Conservation (phyloP, 2,329 filamentous ascomycete species). For the Penicillium polonicum region DNA sequence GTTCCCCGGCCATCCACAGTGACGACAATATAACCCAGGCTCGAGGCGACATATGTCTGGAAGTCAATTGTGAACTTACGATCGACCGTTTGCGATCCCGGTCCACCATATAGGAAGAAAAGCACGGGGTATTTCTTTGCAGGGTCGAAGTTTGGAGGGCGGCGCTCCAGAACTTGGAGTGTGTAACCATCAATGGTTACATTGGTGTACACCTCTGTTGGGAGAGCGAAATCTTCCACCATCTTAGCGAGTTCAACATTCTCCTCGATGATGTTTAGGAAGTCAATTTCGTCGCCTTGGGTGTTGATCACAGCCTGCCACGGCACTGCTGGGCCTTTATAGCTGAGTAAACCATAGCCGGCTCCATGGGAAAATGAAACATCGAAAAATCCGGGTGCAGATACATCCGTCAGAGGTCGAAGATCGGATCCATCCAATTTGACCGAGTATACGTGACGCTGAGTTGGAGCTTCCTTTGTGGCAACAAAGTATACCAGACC, state of each 20-base stretch:
- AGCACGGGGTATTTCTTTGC: constrained; percentile 88
- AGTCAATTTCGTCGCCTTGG: constrained; percentile 63
- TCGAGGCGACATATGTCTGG: constrained; percentile 81
- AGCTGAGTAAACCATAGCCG: constrained; percentile 79
- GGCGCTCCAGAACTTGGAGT: constrained; percentile 74
- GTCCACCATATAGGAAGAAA: constrained; percentile 92
- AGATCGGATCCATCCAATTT: constrained; percentile 75
- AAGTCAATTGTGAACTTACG: constrained; percentile 84
- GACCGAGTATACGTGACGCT: constrained; percentile 90
- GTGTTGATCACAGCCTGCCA: constrained; percentile 90
- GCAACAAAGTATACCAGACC: constrained; percentile 89
- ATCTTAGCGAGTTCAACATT: constrained; percentile 69
- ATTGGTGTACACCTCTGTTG: constrained; percentile 77
- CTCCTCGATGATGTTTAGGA: constrained; percentile 72
- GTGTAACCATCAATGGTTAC: constrained; percentile 79
- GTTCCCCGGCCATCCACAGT: constrained; percentile 94
- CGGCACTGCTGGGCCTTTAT: constrained; percentile 80
- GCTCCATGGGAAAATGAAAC: constrained; percentile 81
- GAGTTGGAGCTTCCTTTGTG: constrained; percentile 81
- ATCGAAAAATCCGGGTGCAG: constrained; percentile 72
- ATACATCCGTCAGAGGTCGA: constrained; percentile 70
- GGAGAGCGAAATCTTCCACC: constrained; percentile 75
- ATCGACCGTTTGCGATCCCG: constrained; percentile 83
- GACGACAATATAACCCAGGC: constrained; percentile 86
- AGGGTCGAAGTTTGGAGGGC: constrained; percentile 82